phyloP scores from a whole-genome alignment of 2,329 filamentous ascomycete genomes.

The Paraphaeosphaeria minitans region DNA sequence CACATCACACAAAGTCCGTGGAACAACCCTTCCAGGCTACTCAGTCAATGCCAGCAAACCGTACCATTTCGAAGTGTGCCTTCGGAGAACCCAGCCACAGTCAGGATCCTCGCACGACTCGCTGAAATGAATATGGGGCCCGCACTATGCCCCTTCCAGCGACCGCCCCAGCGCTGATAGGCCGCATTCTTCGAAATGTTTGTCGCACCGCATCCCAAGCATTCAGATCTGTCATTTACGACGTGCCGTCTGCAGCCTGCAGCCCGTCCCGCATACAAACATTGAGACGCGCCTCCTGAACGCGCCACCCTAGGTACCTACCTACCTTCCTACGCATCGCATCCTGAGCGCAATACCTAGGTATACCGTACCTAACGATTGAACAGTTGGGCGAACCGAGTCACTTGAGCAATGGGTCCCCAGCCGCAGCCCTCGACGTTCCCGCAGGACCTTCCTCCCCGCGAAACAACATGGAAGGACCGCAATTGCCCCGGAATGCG shows the following conservation, averaged over 20 bases:
- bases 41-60: not conserved
- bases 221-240: not conserved
- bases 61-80: not conserved
- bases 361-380: too few relatives aligned
- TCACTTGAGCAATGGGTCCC: not conserved
- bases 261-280: not conserved
- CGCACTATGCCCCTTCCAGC: not conserved
- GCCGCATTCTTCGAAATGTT: not conserved
- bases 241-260: not conserved
- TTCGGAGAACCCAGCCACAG: not conserved
- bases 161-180: not conserved
- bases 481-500: conserved; percentile 48
- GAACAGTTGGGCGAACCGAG: not conserved
- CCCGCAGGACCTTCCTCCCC: conserved; percentile 14
- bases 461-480: conserved; percentile 49
- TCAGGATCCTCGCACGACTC: not conserved
- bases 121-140: not conserved
- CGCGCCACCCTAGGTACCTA: too few relatives aligned
- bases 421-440: conserved; percentile 5
- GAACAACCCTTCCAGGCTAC: not conserved
- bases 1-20: not conserved
- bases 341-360: not conserved
- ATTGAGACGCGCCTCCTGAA: not conserved
- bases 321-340: not conserved
- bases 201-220: not conserved